Conservation (phyloP, 2,329 filamentous ascomycete species). For the Colletotrichum falcatum region DNA sequence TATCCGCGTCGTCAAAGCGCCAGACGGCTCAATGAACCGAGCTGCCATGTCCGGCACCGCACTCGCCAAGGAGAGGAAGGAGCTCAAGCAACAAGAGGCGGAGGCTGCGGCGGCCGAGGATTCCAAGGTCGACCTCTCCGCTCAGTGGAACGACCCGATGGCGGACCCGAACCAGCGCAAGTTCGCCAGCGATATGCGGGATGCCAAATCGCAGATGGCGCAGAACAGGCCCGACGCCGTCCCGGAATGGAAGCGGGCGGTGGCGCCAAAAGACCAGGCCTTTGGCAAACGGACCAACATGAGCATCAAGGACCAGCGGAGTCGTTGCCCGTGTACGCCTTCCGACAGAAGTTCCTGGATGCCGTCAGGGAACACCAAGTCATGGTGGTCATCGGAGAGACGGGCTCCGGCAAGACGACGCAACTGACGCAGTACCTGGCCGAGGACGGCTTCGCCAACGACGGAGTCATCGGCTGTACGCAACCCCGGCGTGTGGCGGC, state of each 20-base stretch:
- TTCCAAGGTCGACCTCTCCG: slow-evolving; percentile 83
- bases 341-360: slow-evolving; percentile 87
- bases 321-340: slow-evolving; percentile 87
- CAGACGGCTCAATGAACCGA: slow-evolving; percentile 96
- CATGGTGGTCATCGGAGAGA: slow-evolving; percentile 96
- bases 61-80: slow-evolving; percentile 89
- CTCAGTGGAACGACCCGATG: slow-evolving; percentile 99
- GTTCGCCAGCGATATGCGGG: slow-evolving; percentile 89
- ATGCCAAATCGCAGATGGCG: slow-evolving; percentile 63
- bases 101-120: slow-evolving; percentile 81
- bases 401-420: slow-evolving; percentile 96
- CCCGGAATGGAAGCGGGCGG: slow-evolving; percentile 92
- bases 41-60: slow-evolving; percentile 94
- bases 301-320: slow-evolving; percentile 97
- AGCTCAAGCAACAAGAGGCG: slow-evolving; percentile 88
- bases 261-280: slow-evolving; percentile 82
- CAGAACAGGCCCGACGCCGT: slow-evolving; percentile 74
- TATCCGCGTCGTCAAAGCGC: slow-evolving; percentile 96
- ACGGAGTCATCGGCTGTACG: slow-evolving; percentile 94
- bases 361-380: slow-evolving; percentile 91
- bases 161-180: slow-evolving; percentile 84
- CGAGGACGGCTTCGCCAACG: slow-evolving; percentile 88
- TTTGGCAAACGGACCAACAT: slow-evolving; percentile 89
- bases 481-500: slow-evolving; percentile 97
- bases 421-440: slow-evolving; percentile 96